A percentile compares a stretch with the other conserved stretches of the same genome.
These are phyloP conservation scores for Amylocystis lapponica DNA, from an alignment of 768 basidiomycete genomes.

Conservation along the genomic window DNA sequence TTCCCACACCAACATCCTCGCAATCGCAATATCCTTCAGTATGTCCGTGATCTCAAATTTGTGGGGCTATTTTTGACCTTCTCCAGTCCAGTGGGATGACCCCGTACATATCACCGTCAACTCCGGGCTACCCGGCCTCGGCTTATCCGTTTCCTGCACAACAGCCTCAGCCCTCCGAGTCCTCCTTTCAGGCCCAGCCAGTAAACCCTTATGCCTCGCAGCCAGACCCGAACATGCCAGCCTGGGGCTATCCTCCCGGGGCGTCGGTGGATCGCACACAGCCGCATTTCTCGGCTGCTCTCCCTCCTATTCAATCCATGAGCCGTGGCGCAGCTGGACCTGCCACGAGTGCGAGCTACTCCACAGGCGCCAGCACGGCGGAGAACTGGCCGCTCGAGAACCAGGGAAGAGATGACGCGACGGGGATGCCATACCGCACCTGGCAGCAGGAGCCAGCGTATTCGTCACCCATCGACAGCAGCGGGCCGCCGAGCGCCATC, in stretches of 20 bases:
- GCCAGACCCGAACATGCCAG: slow-evolving; percentile 34
- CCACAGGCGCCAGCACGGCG: slow-evolving; percentile 10
- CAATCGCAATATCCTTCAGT: slow-evolving; percentile 19
- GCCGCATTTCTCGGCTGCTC: slow-evolving; percentile 44
- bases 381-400: slow-evolving; percentile 18
- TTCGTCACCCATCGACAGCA: slow-evolving; percentile 15
- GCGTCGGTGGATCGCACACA: slow-evolving; percentile 29
- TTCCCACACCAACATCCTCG: slow-evolving; percentile 9
- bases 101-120: slow-evolving; percentile 36
- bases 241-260: slow-evolving; percentile 49
- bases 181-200: slow-evolving; percentile 31
- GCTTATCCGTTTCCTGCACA: slow-evolving; percentile 41
- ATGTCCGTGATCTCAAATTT: slow-evolving; percentile 2
- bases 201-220: slow-evolving; percentile 35
- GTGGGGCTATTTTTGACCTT: background rate
- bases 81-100: slow-evolving; percentile 25
- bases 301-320: slow-evolving; percentile 51
- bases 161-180: slow-evolving; percentile 34
- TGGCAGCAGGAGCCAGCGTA: slow-evolving; percentile 19
- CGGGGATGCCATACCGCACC: slow-evolving; percentile 16
- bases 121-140: slow-evolving; percentile 36
- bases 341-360: too few species aligned
- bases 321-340: too few species aligned
- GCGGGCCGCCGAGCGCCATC: slow-evolving; percentile 7
- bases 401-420: slow-evolving; percentile 14